A percentile compares a stretch with the other conserved stretches of the same genome.
These are phyloP conservation scores for Nasturtium officinale DNA, from an alignment of 345 rosid species.

Conservation along the genomic window DNA sequence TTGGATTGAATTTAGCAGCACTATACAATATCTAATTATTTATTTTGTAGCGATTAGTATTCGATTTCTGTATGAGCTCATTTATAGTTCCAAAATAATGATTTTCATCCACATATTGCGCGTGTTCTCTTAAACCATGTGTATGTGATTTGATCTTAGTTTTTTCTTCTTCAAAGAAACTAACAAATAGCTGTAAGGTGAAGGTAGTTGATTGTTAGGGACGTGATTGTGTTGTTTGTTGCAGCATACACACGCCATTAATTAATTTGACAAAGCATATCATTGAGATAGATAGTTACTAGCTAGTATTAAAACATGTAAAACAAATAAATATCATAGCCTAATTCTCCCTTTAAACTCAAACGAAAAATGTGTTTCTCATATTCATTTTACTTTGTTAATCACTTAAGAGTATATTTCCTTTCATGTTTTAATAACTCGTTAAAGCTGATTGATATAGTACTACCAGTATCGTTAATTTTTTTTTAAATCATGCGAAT, in stretches of 20 bases:
- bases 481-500: neutral
- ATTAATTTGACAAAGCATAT: neutral
- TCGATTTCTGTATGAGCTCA: neutral
- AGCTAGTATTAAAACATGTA: neutral
- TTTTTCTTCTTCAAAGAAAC: neutral
- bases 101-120: neutral
- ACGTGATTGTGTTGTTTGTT: neutral
- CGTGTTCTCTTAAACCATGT: constrained; percentile 1
- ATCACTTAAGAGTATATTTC: neutral
- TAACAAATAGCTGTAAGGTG: neutral
- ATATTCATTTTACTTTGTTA: neutral
- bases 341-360: neutral
- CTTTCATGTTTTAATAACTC: neutral
- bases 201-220: neutral
- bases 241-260: neutral
- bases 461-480: neutral
- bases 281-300: neutral
- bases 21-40: too few species aligned
- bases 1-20: neutral
- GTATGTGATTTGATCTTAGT: neutral
- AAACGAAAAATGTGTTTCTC: neutral
- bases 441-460: neutral
- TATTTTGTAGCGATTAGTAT: neutral
- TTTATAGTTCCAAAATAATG: neutral
- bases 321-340: neutral